Base-by-base conservation (phyloP, 1,284 basidiomycete species). In the Cystobasidium sp. region DNA sequence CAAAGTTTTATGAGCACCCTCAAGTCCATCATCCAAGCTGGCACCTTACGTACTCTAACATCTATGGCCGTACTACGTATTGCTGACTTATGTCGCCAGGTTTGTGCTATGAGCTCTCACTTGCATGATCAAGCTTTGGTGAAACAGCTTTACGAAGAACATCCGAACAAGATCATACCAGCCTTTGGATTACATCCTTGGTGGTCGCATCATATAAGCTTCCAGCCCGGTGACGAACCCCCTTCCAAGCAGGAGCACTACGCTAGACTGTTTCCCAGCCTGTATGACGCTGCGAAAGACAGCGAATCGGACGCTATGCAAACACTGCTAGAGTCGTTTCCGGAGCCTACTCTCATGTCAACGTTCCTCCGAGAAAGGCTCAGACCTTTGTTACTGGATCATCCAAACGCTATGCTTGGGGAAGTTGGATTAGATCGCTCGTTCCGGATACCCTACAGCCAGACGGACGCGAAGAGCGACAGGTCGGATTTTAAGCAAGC, bases 351-450 rank as follows among this genome's bases (percentile, higher is more conserved):
- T 3, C 80, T 85, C 1, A 84, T 93, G 18, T 79, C 80, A 1
- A 81, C 86, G 39, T 79, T 91, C 53, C 79, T 92, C 4, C 66
- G 79, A 16, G 84, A 49, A 18, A 24, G 86, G 24, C 80, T 94
- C 49, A 87, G 88, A 68, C 77, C 77, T 24, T 86, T 88, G 79
- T 84, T 94, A 12, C 74, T 78, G n/a, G 80, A 80, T 0, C 88
- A 89, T 78, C 88, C 90, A 0, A 80, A 82, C 37, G 88, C 91
- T 20, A 89, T 93, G 87, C 83, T 94, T 5, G 92, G 92, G 53
- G 92, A 94, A 84, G 89, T 94, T 8, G 92, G 92, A 3, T 81
- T 94, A 58, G 92, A 94, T 81, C 87, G 89, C 52, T 84, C 85
- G 9, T 90, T 89, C 76, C 87, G 89, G 44, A 84, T 94, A 18